Conservation (phyloP, 352 stramenopile genomes). For the Phytophthora pluvialis region DNA sequence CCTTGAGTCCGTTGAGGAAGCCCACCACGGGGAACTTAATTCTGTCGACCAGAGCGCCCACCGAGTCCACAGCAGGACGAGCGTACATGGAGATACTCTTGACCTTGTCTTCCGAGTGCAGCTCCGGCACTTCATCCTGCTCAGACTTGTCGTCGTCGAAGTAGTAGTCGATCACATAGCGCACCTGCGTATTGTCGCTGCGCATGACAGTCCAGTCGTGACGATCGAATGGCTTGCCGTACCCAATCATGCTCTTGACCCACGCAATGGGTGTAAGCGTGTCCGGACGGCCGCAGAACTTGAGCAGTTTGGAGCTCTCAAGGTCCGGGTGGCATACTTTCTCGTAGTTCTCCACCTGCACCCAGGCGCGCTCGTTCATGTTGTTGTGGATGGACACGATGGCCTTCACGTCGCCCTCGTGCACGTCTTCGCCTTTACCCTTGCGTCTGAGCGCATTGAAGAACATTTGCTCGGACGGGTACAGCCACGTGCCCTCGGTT, state of each 20-base stretch:
- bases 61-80: conserved; percentile 83
- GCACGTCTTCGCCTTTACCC: conserved; percentile 96
- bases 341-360: conserved; percentile 98
- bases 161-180: conserved; percentile 99
- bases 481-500: conserved; percentile 96
- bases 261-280: conserved; percentile 96
- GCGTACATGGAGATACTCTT: conserved; percentile 92
- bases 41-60: conserved; percentile 73
- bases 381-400: conserved; percentile 99
- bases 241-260: conserved; percentile 90
- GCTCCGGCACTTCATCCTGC: conserved; percentile 79
- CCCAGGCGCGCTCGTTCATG: conserved; percentile 99
- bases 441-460: conserved; percentile 98
- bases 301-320: conserved; percentile 91
- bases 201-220: conserved; percentile 98
- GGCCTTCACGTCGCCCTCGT: conserved; percentile 92
- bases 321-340: conserved; percentile 81
- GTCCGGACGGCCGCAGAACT: conserved; percentile 96
- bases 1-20: conserved; percentile 56
- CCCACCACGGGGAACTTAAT: conserved; percentile 79
- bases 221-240: conserved; percentile 95
- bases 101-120: conserved; percentile 86
- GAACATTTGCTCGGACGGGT: conserved; percentile 99
- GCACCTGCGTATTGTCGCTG: conserved; percentile 89
- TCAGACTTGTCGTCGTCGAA: conserved; percentile 88